Conservation (phyloP, 495 filamentous ascomycete species). For the Penicillium pancosmium region DNA sequence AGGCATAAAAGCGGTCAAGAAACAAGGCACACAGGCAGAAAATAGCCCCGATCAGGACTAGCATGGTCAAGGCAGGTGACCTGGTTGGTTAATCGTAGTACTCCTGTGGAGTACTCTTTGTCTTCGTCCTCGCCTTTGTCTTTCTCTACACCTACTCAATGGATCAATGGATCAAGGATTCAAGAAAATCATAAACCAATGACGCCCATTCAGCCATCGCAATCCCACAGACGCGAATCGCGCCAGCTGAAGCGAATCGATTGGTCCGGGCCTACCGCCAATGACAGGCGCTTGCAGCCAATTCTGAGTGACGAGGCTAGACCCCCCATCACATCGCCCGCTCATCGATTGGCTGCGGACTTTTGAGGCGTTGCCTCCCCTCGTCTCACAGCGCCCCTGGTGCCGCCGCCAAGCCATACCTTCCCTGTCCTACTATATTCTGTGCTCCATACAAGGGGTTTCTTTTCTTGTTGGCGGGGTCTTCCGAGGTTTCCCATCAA, state of each 20-base stretch:
- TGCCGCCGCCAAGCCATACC: conserved; percentile 20
- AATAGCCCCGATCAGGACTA: conserved; percentile 15
- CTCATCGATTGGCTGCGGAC: conserved; percentile 23
- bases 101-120: no score
- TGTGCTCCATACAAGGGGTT: neutral
- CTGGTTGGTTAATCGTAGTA: neutral
- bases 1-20: neutral
- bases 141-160: neutral
- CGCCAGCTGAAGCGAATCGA: conserved; percentile 1
- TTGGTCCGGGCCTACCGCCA: conserved; percentile 5
- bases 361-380: conserved; percentile 12
- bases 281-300: conserved; percentile 1
- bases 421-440: neutral
- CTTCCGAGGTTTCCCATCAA: neutral
- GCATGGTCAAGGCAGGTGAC: neutral
- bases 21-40: neutral
- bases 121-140: neutral
- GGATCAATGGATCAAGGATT: neutral
- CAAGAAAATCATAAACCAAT: no score
- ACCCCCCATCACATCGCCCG: conserved; percentile 28
- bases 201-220: neutral
- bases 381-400: conserved; percentile 29
- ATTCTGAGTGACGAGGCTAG: conserved; percentile 6
- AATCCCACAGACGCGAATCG: neutral
- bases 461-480: neutral